Base-by-base conservation (phyloP, 345 rosid genomes). In the Jatropha curcas region DNA sequence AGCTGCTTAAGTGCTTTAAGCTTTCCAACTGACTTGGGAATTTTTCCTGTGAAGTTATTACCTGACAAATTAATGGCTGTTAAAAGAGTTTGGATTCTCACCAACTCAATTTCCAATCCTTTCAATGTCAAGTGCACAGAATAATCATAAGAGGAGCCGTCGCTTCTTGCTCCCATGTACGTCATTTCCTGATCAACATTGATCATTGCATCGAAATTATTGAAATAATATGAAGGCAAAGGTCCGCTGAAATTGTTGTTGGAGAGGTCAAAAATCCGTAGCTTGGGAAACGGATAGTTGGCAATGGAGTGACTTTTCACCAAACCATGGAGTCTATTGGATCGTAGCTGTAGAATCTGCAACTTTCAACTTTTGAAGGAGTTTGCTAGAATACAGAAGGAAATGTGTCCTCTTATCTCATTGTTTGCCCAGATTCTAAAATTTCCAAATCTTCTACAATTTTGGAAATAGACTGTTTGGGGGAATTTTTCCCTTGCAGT, bases 371-470 rank as follows among this genome's bases (percentile, higher is more conserved):
- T 4, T 1, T 70, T n/a, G n/a, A 63, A 4, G 81, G 83, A 57
- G 56, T 9, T 70, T n/a, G 11, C n/a, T 81, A 67, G 79, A 71
- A 83, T 80, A 80, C 45, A 6, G 5, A 0, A 81, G 86, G 19
- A 86, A 81, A 2, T 34, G n/a, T 62, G 52, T 57, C 83, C 2
- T 73, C n/a, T 53, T 4, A 84, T 58, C 27, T 41, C 51, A 16
- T 82, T 86, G 65, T 80, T n/a, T 74, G 2, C 76, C 72, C 7
- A 87, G 43, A 43, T 85, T n/a, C 77, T 0, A 84, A 8, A 33
- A 85, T 59, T 61, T 77, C 67, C 17, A 87, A 19, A 9, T 7
- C 1, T 45, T 22, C 85, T 77, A 7, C n/a, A n/a, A n/a, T n/a
- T n/a, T 74, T 60, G 2, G 12, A 17, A 33, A 86, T 22, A 9